These are phyloP conservation scores for Ophiostoma perfectum DNA, from an alignment of 2,329 filamentous ascomycete genomes.

Conservation along the genomic window DNA sequence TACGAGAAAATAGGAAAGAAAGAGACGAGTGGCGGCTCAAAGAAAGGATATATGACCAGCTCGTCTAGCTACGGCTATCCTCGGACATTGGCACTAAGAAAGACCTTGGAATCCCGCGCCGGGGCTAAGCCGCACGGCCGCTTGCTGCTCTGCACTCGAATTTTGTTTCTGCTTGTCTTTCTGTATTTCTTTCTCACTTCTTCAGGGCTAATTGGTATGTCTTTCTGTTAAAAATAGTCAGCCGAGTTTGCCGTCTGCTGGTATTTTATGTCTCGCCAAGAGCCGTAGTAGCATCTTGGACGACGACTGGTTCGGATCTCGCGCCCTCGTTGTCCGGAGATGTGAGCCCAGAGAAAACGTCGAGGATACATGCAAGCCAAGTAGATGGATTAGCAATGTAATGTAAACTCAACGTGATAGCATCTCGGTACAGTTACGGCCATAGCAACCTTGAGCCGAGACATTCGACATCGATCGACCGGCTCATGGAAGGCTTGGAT, in stretches of 20 bases:
- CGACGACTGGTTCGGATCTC: background rate
- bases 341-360: background rate
- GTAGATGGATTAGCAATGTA: background rate
- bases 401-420: no score
- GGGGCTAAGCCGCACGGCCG: background rate
- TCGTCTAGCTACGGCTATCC: slow-evolving; percentile 21
- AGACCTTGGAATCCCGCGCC: slow-evolving; percentile 1
- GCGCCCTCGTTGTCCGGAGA: background rate
- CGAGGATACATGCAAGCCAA: background rate
- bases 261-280: no score
- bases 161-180: no score
- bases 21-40: background rate
- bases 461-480: background rate
- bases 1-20: no score
- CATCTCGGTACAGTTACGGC: no score
- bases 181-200: no score
- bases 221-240: no score
- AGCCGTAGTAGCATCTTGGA: no score
- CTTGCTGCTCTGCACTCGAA: no score
- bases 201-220: no score
- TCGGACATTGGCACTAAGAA: slow-evolving; percentile 12
- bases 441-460: background rate
- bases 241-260: no score
- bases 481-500: background rate
- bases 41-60: background rate